These are phyloP conservation scores for Eimeria acervulina DNA, from an alignment of 169 alveolate genomes.

Conservation along the genomic window DNA sequence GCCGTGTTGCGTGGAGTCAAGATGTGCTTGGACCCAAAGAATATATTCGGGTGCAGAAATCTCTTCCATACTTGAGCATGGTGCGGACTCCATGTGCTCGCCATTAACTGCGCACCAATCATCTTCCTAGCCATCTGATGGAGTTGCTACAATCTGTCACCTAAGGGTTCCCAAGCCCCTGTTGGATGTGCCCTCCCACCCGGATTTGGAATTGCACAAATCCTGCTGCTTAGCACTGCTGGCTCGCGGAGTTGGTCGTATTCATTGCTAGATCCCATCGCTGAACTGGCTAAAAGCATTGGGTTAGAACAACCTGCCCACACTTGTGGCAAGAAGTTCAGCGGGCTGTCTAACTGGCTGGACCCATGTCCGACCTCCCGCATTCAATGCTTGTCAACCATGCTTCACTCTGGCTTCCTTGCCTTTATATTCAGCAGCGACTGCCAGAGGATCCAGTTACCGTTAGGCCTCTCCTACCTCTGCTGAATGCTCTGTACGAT, in stretches of 20 bases:
- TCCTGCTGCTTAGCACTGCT: background rate
- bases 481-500: slow-evolving; percentile 21
- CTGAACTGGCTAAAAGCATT: background rate
- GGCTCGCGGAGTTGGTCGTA: background rate
- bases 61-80: slow-evolving; percentile 12
- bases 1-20: slow-evolving; percentile 86
- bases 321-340: background rate
- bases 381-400: background rate
- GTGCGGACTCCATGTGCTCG: background rate
- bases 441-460: slow-evolving; percentile 47
- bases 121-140: background rate
- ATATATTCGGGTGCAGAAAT: slow-evolving; percentile 85
- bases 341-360: background rate
- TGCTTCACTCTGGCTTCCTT: background rate
- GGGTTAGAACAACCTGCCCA: background rate
- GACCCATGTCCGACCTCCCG: background rate
- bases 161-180: background rate
- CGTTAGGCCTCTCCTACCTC: background rate
- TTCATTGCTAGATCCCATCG: background rate
- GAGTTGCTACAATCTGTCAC: background rate
- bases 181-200: background rate
- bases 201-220: background rate
- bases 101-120: background rate
- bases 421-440: background rate
- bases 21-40: slow-evolving; percentile 88